A percentile compares a stretch with the other conserved stretches of the same genome.
These are phyloP conservation scores for Aureobasidium vineae DNA, from an alignment of 2,329 filamentous ascomycete genomes.

Conservation along the genomic window DNA sequence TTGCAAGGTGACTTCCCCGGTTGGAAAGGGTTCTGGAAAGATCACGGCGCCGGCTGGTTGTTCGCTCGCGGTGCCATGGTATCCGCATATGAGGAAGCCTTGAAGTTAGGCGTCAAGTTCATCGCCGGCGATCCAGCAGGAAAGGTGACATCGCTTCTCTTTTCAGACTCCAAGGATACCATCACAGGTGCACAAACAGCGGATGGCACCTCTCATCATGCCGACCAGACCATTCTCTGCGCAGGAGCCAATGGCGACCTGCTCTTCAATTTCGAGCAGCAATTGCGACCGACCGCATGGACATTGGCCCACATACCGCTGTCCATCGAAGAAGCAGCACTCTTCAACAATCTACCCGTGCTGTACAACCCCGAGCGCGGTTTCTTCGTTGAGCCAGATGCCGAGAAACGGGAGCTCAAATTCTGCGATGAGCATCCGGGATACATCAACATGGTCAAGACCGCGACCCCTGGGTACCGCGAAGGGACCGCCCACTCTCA, in stretches of 20 bases:
- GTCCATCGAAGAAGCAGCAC: slow-evolving; percentile 45
- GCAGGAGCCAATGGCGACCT: slow-evolving; percentile 51
- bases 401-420: slow-evolving; percentile 48
- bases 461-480: slow-evolving; percentile 28
- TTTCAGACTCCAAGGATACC: slow-evolving; percentile 36
- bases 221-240: slow-evolving; percentile 49
- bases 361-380: slow-evolving; percentile 51
- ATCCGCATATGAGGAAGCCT: slow-evolving; percentile 48
- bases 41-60: slow-evolving; percentile 53
- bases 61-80: slow-evolving; percentile 52
- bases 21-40: slow-evolving; percentile 53
- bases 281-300: slow-evolving; percentile 56
- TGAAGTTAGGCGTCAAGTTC: slow-evolving; percentile 49
- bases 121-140: slow-evolving; percentile 45
- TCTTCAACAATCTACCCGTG: slow-evolving; percentile 52
- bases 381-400: slow-evolving; percentile 53
- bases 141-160: slow-evolving; percentile 43
- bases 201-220: slow-evolving; percentile 45
- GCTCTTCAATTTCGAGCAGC: slow-evolving; percentile 52
- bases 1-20: slow-evolving; percentile 51
- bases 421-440: slow-evolving; percentile 59
- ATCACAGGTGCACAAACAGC: slow-evolving; percentile 47
- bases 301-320: slow-evolving; percentile 54
- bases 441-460: slow-evolving; percentile 51
- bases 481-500: slow-evolving; percentile 39